These are phyloP conservation scores for Fusarium sulawesiense DNA, from an alignment of 2,329 filamentous ascomycete genomes.

Conservation along the genomic window DNA sequence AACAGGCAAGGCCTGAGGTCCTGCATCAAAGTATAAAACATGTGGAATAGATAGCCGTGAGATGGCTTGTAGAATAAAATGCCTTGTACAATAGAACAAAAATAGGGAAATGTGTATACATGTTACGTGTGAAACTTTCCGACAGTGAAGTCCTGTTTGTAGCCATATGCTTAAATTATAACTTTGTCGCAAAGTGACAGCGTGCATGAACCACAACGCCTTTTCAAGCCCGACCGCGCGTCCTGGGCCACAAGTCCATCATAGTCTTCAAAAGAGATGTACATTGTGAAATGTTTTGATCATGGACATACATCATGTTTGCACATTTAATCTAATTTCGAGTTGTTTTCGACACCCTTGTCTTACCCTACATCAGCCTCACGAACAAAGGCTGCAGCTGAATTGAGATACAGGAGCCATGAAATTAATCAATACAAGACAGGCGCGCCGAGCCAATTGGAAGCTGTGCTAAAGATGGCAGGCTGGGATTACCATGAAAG, in stretches of 20 bases:
- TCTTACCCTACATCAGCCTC: conserved; percentile 9
- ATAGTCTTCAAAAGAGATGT: neutral
- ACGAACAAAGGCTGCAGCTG: neutral
- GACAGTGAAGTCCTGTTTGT: no score
- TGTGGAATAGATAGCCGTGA: neutral
- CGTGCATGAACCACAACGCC: neutral
- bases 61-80: conserved; percentile 31
- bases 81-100: conserved; percentile 31
- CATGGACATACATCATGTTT: neutral
- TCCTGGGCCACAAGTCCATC: neutral
- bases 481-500: conserved; percentile 1
- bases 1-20: conserved; percentile 48
- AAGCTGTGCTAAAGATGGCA: neutral
- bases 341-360: neutral
- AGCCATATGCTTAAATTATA: neutral
- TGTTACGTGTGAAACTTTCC: neutral
- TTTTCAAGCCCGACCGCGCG: neutral
- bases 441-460: neutral
- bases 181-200: neutral
- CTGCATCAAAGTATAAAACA: neutral
- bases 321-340: neutral
- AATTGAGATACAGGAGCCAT: neutral
- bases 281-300: neutral
- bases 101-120: no score
- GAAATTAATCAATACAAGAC: neutral